Percentiles rank a stretch among this genome's conserved stretches.
Conservation (phyloP, 331 rosid species). For the Arachis monticola region DNA sequence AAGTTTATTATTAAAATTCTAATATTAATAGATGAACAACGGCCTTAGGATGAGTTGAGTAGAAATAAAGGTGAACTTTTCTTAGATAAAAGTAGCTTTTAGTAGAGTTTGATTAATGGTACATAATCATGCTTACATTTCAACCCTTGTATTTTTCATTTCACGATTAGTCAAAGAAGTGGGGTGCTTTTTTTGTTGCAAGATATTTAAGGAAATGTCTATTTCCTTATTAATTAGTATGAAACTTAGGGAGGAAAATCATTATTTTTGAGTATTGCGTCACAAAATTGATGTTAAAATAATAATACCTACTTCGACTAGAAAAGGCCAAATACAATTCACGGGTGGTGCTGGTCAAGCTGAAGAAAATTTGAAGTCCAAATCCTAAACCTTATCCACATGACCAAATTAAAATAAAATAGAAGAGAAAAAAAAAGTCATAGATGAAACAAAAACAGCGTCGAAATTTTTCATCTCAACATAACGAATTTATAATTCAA, state of each 20-base stretch:
- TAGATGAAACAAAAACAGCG: neutral
- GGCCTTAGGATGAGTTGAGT: neutral
- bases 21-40: too few relatives aligned
- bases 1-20: too few relatives aligned
- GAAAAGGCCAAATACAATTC: conserved; percentile 20
- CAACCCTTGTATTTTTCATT: neutral
- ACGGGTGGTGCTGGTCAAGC: conserved; percentile 15
- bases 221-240: neutral
- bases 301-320: neutral
- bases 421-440: neutral
- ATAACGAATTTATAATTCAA: neutral
- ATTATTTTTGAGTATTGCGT: neutral
- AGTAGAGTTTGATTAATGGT: too few relatives aligned
- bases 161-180: neutral
- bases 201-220: neutral
- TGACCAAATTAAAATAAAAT: too few relatives aligned
- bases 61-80: neutral
- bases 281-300: neutral
- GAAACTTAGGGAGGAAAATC: neutral
- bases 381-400: conserved; percentile 44
- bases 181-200: neutral
- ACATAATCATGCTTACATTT: too few relatives aligned
- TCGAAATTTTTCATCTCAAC: neutral
- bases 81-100: neutral
- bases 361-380: neutral